Percentiles rank a stretch among this genome's conserved stretches.
Conservation (phyloP, 225 moss, liverwort and hornwort species). For the Pseudoscleropodium purum region DNA sequence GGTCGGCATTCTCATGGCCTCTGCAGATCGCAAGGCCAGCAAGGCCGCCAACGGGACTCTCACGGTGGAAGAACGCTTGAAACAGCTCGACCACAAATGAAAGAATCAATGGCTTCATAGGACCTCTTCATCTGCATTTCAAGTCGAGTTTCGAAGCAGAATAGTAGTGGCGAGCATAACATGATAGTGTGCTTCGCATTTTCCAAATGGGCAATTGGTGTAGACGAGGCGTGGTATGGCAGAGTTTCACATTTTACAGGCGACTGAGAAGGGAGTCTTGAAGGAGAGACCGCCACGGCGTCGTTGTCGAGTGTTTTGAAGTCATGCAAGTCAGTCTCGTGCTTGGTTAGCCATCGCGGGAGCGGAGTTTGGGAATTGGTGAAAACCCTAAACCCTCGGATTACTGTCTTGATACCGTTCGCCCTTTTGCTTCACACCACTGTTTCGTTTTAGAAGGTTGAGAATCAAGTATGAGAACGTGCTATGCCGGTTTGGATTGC, state of each 20-base stretch:
- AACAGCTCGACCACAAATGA: constrained; percentile 25
- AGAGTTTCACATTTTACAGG: too few species aligned
- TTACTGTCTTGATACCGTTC: neutral
- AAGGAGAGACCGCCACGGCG: neutral
- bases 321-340: neutral
- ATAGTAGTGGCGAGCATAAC: neutral
- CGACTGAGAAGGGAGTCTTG: neutral
- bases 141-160: neutral
- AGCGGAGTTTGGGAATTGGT: neutral
- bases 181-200: neutral
- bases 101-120: neutral
- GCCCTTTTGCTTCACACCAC: neutral
- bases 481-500: neutral
- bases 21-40: constrained; percentile 41
- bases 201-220: neutral
- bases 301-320: neutral
- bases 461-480: neutral
- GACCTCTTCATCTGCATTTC: neutral
- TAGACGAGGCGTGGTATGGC: too few species aligned
- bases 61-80: constrained; percentile 37
- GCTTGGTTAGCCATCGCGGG: neutral
- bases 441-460: neutral
- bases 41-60: constrained; percentile 24
- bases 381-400: neutral
- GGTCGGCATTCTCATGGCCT: constrained; percentile 51